Evolutionary conservation across 495 filamentous ascomycete species (phyloP).

Genomic region (Aspergillus homomorphus): DNA sequence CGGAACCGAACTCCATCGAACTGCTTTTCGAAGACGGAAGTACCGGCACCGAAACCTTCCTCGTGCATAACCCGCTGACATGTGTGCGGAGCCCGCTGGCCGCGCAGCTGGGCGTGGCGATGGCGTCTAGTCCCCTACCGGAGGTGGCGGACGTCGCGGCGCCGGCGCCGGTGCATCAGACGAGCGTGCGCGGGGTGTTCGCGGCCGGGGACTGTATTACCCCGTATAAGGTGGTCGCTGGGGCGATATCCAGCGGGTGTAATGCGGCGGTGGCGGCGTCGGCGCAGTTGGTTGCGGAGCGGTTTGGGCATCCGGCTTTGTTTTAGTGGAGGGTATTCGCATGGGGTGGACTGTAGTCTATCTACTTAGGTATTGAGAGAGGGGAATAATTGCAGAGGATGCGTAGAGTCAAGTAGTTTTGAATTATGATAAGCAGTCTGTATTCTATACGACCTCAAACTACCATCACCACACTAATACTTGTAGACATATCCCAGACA

Average conservation of each 20-base stretch:
- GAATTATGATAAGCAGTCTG: too few species aligned
- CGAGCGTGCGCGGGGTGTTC: constrained; percentile 1
- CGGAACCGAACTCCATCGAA: neutral
- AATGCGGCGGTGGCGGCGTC: constrained; percentile 4
- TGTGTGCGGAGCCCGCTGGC: neutral
- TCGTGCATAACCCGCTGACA: neutral
- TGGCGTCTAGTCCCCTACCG: neutral
- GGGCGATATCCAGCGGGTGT: constrained; percentile 1
- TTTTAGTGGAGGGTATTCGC: too few species aligned
- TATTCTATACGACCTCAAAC: too few species aligned
- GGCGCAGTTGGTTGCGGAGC: constrained; percentile 5
- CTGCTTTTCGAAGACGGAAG: neutral
- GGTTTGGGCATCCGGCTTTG: constrained; percentile 1
- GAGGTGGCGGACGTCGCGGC: neutral
- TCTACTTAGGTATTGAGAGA: too few species aligned
- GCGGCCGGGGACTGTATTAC: constrained; percentile 2
- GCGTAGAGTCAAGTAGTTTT: too few species aligned
- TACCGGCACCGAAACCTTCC: neutral
- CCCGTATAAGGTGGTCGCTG: neutral
- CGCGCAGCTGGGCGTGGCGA: neutral
- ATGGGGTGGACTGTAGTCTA: too few species aligned
- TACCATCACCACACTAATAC: too few species aligned
- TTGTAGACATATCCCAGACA: too few species aligned
- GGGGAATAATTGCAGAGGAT: too few species aligned
- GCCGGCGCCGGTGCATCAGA: neutral